Evolutionary conservation across 192 early-diverging fungal genomes (phyloP).

Genomic region (Mortierella claussenii): DNA sequence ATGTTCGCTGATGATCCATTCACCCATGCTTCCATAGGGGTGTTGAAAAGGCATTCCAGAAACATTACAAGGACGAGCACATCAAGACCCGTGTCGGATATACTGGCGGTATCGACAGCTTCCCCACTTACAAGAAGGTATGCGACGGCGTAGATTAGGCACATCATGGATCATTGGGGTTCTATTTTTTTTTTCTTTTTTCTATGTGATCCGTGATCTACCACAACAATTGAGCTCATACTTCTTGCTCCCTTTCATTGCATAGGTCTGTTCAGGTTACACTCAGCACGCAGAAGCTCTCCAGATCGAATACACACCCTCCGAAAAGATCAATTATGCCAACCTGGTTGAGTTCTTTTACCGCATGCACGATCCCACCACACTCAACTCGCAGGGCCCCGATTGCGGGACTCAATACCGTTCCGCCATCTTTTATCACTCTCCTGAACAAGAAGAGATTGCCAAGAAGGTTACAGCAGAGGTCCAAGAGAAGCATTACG

Average conservation of each 20-base stretch:
- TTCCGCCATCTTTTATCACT: constrained; percentile 87
- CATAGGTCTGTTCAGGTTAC: constrained; percentile 71
- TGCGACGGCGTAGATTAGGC: not conserved
- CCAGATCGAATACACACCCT: constrained; percentile 78
- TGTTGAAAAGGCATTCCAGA: constrained; percentile 63
- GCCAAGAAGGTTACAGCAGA: constrained; percentile 75
- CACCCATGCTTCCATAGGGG: constrained; percentile 47
- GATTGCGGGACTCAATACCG: constrained; percentile 89
- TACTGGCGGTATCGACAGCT: constrained; percentile 55
- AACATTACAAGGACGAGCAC: constrained; percentile 54
- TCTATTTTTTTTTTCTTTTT: constrained; percentile 3
- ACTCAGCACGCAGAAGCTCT: constrained; percentile 89
- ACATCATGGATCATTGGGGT: not conserved
- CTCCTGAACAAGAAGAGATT: constrained; percentile 70
- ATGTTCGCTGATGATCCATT: too few species aligned
- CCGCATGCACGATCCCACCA: constrained; percentile 87
- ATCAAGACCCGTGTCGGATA: constrained; percentile 62
- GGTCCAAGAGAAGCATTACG: constrained; percentile 65
- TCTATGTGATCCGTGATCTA: not conserved
- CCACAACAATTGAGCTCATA: not conserved
- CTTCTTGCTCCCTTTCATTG: not conserved
- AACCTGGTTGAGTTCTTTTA: constrained; percentile 84
- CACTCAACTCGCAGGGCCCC: constrained; percentile 80
- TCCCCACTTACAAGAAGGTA: constrained; percentile 62
- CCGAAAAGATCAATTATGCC: constrained; percentile 66